phyloP scores from a whole-genome alignment of 139 green algal species.

The Coccomyxa sp. region DNA sequence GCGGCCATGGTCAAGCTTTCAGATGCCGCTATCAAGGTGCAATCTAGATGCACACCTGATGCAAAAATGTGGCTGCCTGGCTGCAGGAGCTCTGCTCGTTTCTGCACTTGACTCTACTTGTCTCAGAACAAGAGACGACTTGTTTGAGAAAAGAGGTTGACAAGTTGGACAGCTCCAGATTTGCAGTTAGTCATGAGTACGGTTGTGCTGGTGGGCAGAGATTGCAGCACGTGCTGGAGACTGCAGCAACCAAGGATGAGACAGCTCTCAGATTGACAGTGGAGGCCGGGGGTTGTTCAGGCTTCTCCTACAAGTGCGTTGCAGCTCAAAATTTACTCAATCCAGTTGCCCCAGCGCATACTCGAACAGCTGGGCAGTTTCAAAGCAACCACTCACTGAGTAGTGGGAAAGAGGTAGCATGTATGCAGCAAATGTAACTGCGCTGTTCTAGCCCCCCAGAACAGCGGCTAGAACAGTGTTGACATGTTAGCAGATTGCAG shows the following conservation, averaged over 20 bases:
- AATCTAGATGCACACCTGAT: too few relatives aligned
- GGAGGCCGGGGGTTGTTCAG: slow-evolving; percentile 61
- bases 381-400: too few relatives aligned
- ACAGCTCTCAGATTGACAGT: slow-evolving; percentile 47
- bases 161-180: too few relatives aligned
- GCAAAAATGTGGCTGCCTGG: too few relatives aligned
- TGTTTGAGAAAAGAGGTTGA: too few relatives aligned
- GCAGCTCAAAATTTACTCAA: slow-evolving; percentile 21
- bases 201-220: slow-evolving; percentile 1
- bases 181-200: too few relatives aligned
- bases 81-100: too few relatives aligned
- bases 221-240: slow-evolving; percentile 13
- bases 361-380: too few relatives aligned
- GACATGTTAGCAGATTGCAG: not conserved
- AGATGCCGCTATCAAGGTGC: too few relatives aligned
- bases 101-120: too few relatives aligned
- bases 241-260: not conserved
- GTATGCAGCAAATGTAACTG: not conserved
- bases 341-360: not conserved
- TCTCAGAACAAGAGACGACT: too few relatives aligned
- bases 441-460: not conserved
- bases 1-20: too few relatives aligned
- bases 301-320: slow-evolving; percentile 59
- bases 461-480: not conserved
- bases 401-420: not conserved